A percentile compares a stretch with the other conserved stretches of the same genome.
Conservation (phyloP, 2,329 filamentous ascomycete genomes). For the Claviceps humidiphila region DNA sequence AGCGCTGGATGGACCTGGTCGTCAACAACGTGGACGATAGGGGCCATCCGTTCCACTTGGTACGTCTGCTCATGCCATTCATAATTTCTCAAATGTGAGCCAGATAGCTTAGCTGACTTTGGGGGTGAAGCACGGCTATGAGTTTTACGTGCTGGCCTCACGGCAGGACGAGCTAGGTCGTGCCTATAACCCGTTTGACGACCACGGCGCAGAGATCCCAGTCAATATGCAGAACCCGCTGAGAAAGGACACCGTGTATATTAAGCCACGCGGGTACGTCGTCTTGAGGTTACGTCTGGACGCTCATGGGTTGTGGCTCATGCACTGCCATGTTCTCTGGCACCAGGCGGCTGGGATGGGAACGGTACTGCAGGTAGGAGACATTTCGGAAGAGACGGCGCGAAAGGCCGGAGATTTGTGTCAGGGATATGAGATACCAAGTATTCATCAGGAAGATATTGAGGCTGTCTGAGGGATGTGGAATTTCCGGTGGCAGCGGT, state of each 20-base stretch:
- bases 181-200: constrained; percentile 9
- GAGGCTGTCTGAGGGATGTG: no score
- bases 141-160: constrained; percentile 6
- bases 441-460: no score
- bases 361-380: constrained; percentile 8
- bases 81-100: background rate
- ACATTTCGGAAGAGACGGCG: background rate
- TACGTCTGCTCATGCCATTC: constrained; percentile 10
- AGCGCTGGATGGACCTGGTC: constrained; percentile 31
- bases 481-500: no score
- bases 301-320: constrained; percentile 24
- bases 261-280: constrained; percentile 21
- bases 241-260: constrained; percentile 17
- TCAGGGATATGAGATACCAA: background rate
- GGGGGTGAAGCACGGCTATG: constrained; percentile 9
- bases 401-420: background rate
- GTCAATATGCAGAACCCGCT: constrained; percentile 14
- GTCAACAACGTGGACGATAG: constrained; percentile 38
- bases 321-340: constrained; percentile 25
- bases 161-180: background rate
- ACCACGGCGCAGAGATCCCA: background rate
- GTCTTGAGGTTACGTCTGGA: constrained; percentile 21
- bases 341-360: constrained; percentile 23
- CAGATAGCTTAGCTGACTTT: background rate
- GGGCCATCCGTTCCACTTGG: constrained; percentile 35